phyloP scores from a whole-genome alignment of 805 yeast genomes.

The Candida argentea region DNA sequence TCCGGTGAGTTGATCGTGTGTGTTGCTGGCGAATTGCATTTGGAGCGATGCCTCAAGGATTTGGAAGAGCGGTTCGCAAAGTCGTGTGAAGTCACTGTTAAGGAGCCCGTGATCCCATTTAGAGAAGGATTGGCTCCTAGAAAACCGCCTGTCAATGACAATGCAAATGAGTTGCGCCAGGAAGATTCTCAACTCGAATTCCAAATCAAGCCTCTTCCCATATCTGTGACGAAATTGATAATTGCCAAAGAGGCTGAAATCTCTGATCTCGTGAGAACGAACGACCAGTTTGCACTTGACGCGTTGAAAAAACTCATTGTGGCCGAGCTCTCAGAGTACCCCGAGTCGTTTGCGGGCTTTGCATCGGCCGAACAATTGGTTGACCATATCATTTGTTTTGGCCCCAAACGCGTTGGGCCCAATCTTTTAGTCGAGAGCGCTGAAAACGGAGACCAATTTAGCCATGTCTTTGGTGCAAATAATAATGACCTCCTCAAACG shows the following conservation, averaged over 20 bases:
- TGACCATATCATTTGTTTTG: conserved; percentile 49
- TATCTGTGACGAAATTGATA: conserved; percentile 38
- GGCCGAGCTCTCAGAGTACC: conserved; percentile 8
- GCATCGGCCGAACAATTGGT: conserved; percentile 12
- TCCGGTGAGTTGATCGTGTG: conserved; percentile 90
- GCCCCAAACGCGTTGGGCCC: conserved; percentile 69
- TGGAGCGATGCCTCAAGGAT: conserved; percentile 91
- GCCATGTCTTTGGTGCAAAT: conserved; percentile 16
- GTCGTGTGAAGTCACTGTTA: conserved; percentile 73
- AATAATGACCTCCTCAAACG: too few relatives aligned
- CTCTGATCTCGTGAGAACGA: conserved; percentile 18
- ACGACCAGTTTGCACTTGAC: conserved; percentile 9
- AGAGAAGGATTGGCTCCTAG: conserved; percentile 70
- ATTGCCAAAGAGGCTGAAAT: conserved; percentile 36
- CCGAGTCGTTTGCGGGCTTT: conserved; percentile 12
- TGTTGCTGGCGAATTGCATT: conserved; percentile 93
- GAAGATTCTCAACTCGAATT: conserved; percentile 35
- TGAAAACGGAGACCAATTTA: conserved; percentile 15
- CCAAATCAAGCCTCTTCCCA: conserved; percentile 53
- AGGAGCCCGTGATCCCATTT: conserved; percentile 91
- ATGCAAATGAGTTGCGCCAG: conserved; percentile 30
- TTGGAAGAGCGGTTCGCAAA: conserved; percentile 79
- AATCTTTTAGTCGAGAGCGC: conserved; percentile 58
- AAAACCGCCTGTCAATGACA: conserved; percentile 22
- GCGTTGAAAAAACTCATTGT: conserved; percentile 8